These are phyloP conservation scores for Rhodotorula sp. DNA, from an alignment of 1,284 basidiomycete species.

Conservation along the genomic window DNA sequence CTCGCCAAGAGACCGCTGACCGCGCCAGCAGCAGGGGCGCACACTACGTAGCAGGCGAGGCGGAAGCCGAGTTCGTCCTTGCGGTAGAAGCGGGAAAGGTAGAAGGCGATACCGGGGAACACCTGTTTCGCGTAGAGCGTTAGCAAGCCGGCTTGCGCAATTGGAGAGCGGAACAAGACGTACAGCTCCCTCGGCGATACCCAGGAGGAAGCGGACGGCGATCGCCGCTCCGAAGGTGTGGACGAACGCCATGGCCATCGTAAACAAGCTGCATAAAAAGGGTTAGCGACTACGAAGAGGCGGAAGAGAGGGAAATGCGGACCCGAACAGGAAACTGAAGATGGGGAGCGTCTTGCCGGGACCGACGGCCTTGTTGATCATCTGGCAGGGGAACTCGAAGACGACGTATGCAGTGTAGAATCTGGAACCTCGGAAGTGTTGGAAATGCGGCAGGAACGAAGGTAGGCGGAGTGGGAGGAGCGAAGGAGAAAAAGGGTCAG, in stretches of 20 bases:
- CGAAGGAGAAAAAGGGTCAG: no score
- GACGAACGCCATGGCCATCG: conserved; percentile 42
- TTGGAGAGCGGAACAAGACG: no score
- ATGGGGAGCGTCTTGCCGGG: conserved; percentile 50
- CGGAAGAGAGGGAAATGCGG: not conserved
- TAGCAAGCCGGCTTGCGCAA: no score
- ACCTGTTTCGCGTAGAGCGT: not conserved
- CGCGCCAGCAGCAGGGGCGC: conserved; percentile 41
- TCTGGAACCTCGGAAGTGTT: not conserved
- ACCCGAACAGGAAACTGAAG: conserved; percentile 28
- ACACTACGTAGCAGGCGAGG: conserved; percentile 38
- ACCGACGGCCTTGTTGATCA: conserved; percentile 57
- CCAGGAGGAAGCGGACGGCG: conserved; percentile 45
- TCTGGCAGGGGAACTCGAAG: conserved; percentile 61
- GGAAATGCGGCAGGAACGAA: not conserved
- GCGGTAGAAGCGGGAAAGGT: conserved; percentile 31
- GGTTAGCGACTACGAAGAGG: not conserved
- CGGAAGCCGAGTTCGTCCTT: conserved; percentile 48
- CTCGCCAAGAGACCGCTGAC: conserved; percentile 46
- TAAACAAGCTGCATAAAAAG: conserved; percentile 39
- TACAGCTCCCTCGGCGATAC: conserved; percentile 45
- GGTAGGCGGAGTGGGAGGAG: not conserved
- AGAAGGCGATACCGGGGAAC: conserved; percentile 22
- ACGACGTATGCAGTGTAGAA: conserved; percentile 59
- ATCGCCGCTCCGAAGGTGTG: conserved; percentile 39